Conservation (phyloP, 768 basidiomycete species). For the Pulveroboletus sp. region DNA sequence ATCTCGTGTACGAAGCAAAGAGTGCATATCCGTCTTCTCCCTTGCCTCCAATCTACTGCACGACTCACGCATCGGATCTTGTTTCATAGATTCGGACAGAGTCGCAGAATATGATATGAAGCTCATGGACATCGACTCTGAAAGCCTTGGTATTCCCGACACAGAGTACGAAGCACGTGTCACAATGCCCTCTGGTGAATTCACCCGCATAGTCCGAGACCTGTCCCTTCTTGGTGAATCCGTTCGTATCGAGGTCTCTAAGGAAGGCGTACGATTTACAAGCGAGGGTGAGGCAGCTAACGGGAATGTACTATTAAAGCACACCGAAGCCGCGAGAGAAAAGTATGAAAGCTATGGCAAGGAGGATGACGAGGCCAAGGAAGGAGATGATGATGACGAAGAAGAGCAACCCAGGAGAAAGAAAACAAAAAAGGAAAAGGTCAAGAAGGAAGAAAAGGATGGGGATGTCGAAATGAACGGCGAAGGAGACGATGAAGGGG, state of each 20-base stretch:
- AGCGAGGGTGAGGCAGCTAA: slow-evolving; percentile 94
- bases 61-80: background rate
- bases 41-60: background rate
- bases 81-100: slow-evolving; percentile 70
- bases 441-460: slow-evolving; percentile 38
- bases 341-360: slow-evolving; percentile 39
- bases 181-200: slow-evolving; percentile 81
- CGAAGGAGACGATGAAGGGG: slow-evolving; percentile 42
- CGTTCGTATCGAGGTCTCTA: slow-evolving; percentile 91
- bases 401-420: slow-evolving; percentile 28
- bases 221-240: slow-evolving; percentile 86
- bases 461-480: slow-evolving; percentile 46
- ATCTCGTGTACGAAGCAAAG: slow-evolving; percentile 85
- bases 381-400: slow-evolving; percentile 42
- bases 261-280: slow-evolving; percentile 91
- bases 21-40: slow-evolving; percentile 45
- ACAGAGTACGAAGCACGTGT: slow-evolving; percentile 95
- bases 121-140: slow-evolving; percentile 98
- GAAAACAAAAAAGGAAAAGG: slow-evolving; percentile 34
- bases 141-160: slow-evolving; percentile 92
- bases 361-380: slow-evolving; percentile 38
- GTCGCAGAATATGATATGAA: slow-evolving; percentile 99
- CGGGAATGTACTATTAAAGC: slow-evolving; percentile 79
- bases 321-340: slow-evolving; percentile 51
- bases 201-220: slow-evolving; percentile 89